phyloP scores from a whole-genome alignment of 805 yeast species.

The Wilhelminamyces savonicus region DNA sequence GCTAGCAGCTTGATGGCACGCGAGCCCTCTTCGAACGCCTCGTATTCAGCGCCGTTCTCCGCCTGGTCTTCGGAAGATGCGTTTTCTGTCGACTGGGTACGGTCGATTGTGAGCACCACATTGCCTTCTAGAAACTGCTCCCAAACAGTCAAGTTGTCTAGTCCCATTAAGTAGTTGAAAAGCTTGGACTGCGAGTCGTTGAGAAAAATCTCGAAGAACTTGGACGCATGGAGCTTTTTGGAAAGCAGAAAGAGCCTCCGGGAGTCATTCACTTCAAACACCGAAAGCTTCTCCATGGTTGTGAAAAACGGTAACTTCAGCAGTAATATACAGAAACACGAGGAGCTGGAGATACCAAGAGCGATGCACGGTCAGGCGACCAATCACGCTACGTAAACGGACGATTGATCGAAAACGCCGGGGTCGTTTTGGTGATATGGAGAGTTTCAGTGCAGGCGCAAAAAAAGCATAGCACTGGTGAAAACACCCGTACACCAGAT shows the following conservation, averaged over 20 bases:
- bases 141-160: constrained; percentile 35
- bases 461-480: too few species aligned
- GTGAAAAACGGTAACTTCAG: background rate
- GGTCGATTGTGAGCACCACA: constrained; percentile 17
- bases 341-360: too few species aligned
- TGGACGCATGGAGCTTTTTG: constrained; percentile 20
- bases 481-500: too few species aligned
- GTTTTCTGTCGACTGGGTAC: constrained; percentile 1
- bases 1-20: constrained; percentile 38
- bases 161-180: constrained; percentile 38
- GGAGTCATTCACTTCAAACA: constrained; percentile 30
- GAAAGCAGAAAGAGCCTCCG: constrained; percentile 29
- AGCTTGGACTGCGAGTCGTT: constrained; percentile 53
- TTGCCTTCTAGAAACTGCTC: constrained; percentile 39
- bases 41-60: constrained; percentile 8
- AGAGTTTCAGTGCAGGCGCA: too few species aligned
- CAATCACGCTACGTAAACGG: too few species aligned
- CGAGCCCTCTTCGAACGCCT: constrained; percentile 38
- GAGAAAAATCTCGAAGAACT: constrained; percentile 29
- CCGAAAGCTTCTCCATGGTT: constrained; percentile 30
- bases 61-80: constrained; percentile 6
- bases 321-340: too few species aligned
- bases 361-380: too few species aligned
- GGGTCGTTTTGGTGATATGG: too few species aligned
- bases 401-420: too few species aligned